Conservation (phyloP, 2,329 filamentous ascomycete genomes). For the Plenodomus lindquistii region DNA sequence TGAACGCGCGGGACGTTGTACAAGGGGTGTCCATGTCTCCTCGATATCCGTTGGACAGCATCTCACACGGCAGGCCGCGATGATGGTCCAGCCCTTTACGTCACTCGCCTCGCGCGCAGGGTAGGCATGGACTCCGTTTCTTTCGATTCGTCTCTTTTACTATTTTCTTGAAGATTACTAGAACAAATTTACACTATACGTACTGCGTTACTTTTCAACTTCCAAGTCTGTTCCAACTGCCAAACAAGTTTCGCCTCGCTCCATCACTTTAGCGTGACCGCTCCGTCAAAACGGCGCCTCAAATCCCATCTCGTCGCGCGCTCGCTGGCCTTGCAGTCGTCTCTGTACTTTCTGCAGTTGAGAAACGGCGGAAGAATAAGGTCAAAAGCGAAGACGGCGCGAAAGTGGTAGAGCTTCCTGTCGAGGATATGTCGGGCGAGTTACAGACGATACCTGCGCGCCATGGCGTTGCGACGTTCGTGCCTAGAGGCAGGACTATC, state of each 20-base stretch:
- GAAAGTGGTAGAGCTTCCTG: slow-evolving; percentile 14
- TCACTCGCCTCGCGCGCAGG: slow-evolving; percentile 14
- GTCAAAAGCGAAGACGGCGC: slow-evolving; percentile 5
- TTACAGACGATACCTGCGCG: slow-evolving; percentile 54
- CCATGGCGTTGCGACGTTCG: slow-evolving; percentile 56
- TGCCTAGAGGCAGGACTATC: slow-evolving; percentile 53
- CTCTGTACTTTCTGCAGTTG: slow-evolving; percentile 38
- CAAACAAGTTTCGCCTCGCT: slow-evolving; percentile 2
- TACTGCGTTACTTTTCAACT: slow-evolving; percentile 1
- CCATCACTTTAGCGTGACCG: slow-evolving; percentile 3
- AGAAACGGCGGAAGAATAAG: slow-evolving; percentile 33
- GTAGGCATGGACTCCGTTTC: slow-evolving; percentile 9
- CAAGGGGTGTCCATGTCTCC: slow-evolving; percentile 27
- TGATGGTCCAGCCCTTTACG: slow-evolving; percentile 13
- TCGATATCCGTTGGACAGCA: slow-evolving; percentile 13
- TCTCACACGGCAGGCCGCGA: slow-evolving; percentile 5
- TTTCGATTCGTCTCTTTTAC: slow-evolving; percentile 9
- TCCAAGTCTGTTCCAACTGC: neutral
- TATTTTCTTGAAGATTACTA: slow-evolving; percentile 4
- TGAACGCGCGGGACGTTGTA: slow-evolving; percentile 17
- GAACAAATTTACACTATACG: neutral
- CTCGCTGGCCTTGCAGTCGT: slow-evolving; percentile 42
- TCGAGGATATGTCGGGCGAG: slow-evolving; percentile 45
- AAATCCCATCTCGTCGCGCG: slow-evolving; percentile 36
- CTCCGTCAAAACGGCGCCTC: slow-evolving; percentile 33